Conservation (phyloP, 768 basidiomycete species). For the Lactarius hatsudake region DNA sequence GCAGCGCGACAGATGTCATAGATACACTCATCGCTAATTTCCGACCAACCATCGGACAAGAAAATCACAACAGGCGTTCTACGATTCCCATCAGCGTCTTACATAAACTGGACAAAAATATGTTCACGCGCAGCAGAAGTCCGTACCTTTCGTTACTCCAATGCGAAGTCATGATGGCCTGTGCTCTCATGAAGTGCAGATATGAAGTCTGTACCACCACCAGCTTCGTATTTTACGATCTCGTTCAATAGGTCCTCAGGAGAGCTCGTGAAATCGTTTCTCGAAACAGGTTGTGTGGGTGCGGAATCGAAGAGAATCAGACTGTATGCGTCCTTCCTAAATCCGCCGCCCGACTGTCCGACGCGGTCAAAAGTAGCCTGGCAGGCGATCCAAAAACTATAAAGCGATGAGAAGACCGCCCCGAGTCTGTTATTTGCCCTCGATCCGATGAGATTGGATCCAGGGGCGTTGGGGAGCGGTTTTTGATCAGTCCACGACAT, state of each 20-base stretch:
- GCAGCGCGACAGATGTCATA: constrained; percentile 43
- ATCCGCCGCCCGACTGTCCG: constrained; percentile 41
- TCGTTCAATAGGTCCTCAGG: constrained; percentile 43
- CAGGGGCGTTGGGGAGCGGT: no score
- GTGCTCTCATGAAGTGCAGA: constrained; percentile 39
- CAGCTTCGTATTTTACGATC: constrained; percentile 36
- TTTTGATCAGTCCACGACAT: no score
- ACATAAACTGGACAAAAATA: no score
- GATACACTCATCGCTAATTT: constrained; percentile 37
- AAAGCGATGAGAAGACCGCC: constrained; percentile 39
- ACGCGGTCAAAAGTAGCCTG: constrained; percentile 24
- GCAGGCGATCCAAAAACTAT: constrained; percentile 29
- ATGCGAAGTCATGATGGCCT: constrained; percentile 40
- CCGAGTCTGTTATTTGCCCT: no score
- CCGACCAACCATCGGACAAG: constrained; percentile 53
- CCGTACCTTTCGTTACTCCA: constrained; percentile 51
- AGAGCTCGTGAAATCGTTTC: constrained; percentile 46
- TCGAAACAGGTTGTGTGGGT: constrained; percentile 31
- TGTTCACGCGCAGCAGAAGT: not conserved
- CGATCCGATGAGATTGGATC: fast-evolving
- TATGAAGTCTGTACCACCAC: constrained; percentile 44
- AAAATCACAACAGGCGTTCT: constrained; percentile 54
- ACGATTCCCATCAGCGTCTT: constrained; percentile 17
- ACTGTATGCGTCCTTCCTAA: constrained; percentile 54
- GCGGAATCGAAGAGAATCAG: constrained; percentile 45